phyloP scores from a whole-genome alignment of 2,329 filamentous ascomycete species.

The Aspergillus sclerotialis region DNA sequence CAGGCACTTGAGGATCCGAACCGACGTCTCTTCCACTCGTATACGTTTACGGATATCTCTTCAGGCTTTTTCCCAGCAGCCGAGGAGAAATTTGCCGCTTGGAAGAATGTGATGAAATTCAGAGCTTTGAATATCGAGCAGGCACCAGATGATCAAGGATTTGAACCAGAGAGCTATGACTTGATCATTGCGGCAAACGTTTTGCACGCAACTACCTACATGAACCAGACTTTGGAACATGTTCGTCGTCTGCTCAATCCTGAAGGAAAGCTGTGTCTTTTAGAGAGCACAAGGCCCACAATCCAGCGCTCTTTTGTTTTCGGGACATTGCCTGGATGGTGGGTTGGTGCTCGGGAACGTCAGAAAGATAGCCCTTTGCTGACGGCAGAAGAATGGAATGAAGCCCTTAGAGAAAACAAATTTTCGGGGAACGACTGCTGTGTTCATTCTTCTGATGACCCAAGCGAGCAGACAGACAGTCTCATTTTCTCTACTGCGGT shows the following conservation, averaged over 20 bases:
- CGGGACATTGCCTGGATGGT: constrained; percentile 29
- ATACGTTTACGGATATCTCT: constrained; percentile 17
- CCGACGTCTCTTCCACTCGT: constrained; percentile 4
- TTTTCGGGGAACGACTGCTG: too few relatives aligned
- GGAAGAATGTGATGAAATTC: constrained; percentile 18
- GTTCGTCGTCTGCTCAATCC: constrained; percentile 23
- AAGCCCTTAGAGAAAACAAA: constrained; percentile 12
- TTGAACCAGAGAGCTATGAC: constrained; percentile 16
- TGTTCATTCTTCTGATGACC: too few relatives aligned
- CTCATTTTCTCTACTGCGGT: too few relatives aligned
- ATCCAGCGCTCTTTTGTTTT: constrained; percentile 12
- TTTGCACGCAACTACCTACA: constrained; percentile 16
- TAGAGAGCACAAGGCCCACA: constrained; percentile 26
- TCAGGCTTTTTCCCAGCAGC: constrained; percentile 25
- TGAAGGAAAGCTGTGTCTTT: constrained; percentile 38
- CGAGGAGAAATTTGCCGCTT: constrained; percentile 16
- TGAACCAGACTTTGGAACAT: constrained; percentile 15
- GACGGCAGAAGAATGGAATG: constrained; percentile 15
- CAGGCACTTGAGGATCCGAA: neutral
- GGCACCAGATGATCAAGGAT: constrained; percentile 18
- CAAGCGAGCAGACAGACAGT: too few relatives aligned
- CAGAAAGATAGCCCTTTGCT: constrained; percentile 3
- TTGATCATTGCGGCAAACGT: constrained; percentile 23
- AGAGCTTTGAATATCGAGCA: constrained; percentile 17
- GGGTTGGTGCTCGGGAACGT: constrained; percentile 18